These are phyloP conservation scores for Acacia concinna DNA, from an alignment of 331 rosid genomes.

Conservation along the genomic window DNA sequence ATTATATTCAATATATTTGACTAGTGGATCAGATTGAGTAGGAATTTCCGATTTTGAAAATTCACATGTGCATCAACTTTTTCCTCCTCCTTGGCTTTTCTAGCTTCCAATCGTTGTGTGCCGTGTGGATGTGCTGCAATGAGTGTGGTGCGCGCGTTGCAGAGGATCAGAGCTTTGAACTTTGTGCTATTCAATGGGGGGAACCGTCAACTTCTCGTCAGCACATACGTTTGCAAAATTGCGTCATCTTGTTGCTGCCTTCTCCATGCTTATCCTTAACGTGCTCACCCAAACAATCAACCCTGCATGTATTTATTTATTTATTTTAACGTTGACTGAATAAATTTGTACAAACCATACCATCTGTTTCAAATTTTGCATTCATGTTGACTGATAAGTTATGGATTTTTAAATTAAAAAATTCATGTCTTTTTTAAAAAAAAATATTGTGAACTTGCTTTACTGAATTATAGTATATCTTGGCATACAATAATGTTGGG, in stretches of 20 bases:
- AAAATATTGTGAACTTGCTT: too few species aligned
- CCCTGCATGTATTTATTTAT: background rate
- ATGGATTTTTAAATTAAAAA: too few species aligned
- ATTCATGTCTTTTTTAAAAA: too few species aligned
- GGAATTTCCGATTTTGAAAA: too few species aligned
- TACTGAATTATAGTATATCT: too few species aligned
- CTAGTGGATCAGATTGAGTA: too few species aligned
- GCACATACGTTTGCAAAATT: background rate
- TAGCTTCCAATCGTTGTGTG: background rate
- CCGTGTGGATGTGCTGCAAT: background rate
- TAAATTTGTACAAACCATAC: background rate
- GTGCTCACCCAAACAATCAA: background rate
- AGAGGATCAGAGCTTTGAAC: constrained; percentile 9
- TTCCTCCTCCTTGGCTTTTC: too few species aligned
- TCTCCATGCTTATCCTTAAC: background rate
- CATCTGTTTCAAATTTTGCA: too few species aligned
- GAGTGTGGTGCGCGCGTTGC: background rate
- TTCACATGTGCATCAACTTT: too few species aligned
- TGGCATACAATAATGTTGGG: background rate
- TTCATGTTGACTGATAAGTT: background rate
- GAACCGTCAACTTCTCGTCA: background rate
- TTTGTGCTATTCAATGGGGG: background rate
- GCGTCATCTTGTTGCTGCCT: constrained; percentile 9
- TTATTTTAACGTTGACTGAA: background rate
- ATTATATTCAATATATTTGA: too few species aligned